phyloP scores from a whole-genome alignment of 2,329 filamentous ascomycete species.

The Pestalotiopsis sp. region DNA sequence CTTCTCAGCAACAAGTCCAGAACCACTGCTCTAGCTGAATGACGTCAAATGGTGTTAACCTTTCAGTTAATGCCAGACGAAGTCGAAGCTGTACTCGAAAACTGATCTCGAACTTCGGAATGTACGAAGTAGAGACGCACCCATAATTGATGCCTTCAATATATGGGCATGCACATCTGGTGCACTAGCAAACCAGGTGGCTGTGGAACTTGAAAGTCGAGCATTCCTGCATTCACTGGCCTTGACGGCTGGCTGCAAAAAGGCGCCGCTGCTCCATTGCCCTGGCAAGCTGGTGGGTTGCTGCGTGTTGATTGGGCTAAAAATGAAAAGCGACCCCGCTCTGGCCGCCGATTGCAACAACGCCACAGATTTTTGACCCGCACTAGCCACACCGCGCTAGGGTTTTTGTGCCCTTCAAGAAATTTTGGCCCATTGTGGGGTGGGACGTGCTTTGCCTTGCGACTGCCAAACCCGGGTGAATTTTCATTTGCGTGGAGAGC shows the following conservation, averaged over 20 bases:
- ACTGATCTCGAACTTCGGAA: neutral
- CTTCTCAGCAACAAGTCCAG: neutral
- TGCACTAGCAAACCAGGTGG: too few species aligned
- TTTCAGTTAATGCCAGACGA: neutral
- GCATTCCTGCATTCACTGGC: too few species aligned
- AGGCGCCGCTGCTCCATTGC: neutral
- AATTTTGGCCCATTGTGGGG: slow-evolving; percentile 10
- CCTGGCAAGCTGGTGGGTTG: neutral
- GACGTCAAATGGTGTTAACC: neutral
- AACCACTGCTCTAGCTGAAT: neutral
- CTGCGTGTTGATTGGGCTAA: neutral
- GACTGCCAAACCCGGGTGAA: slow-evolving; percentile 21
- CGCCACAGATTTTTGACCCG: slow-evolving; percentile 19
- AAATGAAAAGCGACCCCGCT: neutral
- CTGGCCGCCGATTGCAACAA: neutral
- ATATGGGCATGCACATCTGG: too few species aligned
- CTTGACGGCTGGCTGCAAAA: too few species aligned
- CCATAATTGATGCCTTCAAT: too few species aligned
- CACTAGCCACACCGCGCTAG: slow-evolving; percentile 27
- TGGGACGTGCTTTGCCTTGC: slow-evolving; percentile 9
- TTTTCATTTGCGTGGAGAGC: slow-evolving; percentile 9
- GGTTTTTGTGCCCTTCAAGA: slow-evolving; percentile 11
- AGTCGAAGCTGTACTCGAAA: neutral
- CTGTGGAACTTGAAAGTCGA: too few species aligned
- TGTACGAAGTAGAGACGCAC: neutral